These are phyloP conservation scores for Chlamydomonas sp. DNA, from an alignment of 139 green algal species.

Conservation along the genomic window DNA sequence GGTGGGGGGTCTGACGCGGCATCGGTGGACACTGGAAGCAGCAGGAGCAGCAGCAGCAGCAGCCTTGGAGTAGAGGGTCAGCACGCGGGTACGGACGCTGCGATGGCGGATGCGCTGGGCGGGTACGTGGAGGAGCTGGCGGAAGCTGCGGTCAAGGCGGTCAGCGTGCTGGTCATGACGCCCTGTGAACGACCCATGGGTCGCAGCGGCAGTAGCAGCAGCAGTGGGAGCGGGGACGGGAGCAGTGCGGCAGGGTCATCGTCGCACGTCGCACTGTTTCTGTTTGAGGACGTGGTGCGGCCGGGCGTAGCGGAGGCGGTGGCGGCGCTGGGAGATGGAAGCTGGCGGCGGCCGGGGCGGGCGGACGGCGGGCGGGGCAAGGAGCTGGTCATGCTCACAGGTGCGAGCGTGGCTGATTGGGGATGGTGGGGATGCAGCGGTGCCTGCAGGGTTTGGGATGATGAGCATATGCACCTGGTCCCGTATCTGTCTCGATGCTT, in stretches of 20 bases:
- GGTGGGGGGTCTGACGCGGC: neutral
- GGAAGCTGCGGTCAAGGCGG: neutral
- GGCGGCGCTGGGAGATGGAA: constrained; percentile 59
- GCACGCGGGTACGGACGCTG: neutral
- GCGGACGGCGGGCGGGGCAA: constrained; percentile 27
- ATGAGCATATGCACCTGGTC: no score
- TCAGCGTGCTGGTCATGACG: constrained; percentile 4
- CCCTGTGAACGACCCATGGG: neutral
- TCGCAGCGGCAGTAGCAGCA: neutral
- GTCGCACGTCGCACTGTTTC: constrained; percentile 61
- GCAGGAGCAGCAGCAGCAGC: constrained; percentile 12
- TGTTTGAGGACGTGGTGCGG: constrained; percentile 79
- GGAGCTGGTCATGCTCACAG: constrained; percentile 73
- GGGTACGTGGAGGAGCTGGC: neutral
- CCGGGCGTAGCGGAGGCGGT: constrained; percentile 61
- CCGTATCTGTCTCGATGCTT: no score
- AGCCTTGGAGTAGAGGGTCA: neutral
- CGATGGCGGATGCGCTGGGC: neutral
- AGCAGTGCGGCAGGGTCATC: neutral
- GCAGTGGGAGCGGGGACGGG: constrained; percentile 9
- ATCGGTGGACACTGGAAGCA: neutral
- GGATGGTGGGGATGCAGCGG: no score
- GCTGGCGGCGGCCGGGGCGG: constrained; percentile 28
- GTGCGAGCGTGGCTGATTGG: constrained; percentile 20
- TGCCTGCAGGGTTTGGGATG: no score